Evolutionary conservation across 305 asterid species (phyloP).

Genomic region (Fraxinus dipetala): DNA sequence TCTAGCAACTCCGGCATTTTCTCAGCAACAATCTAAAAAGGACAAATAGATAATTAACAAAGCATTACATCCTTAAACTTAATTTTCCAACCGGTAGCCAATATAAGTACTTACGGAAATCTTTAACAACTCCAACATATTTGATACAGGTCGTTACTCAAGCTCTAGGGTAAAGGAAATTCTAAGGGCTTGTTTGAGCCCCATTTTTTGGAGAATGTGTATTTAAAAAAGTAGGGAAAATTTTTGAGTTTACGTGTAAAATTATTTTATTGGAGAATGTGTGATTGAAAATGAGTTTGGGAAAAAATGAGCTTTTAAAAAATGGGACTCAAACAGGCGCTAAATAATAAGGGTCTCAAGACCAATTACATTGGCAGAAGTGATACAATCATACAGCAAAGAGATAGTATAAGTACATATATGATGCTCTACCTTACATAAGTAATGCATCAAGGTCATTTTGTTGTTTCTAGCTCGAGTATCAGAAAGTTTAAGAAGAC

Average conservation of each 20-base stretch:
- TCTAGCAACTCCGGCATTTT: conserved; percentile 90
- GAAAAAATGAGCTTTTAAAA: neutral
- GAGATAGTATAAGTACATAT: conserved; percentile 4
- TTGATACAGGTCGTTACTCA: neutral
- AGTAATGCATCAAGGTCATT: conserved; percentile 97
- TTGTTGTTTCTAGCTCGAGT: conserved; percentile 98
- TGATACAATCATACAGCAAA: neutral
- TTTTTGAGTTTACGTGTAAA: too few species aligned
- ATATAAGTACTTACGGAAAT: conserved; percentile 7
- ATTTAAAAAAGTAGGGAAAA: neutral
- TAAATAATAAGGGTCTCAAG: neutral
- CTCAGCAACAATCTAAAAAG: conserved; percentile 69
- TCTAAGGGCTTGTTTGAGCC: neutral
- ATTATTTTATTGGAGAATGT: too few species aligned
- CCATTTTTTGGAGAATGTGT: neutral
- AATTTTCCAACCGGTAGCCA: neutral
- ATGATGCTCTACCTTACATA: conserved; percentile 69
- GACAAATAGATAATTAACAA: conserved; percentile 20
- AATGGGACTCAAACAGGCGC: neutral
- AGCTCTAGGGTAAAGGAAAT: neutral
- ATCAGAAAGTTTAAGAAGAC: conserved; percentile 97
- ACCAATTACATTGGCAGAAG: conserved; percentile 5
- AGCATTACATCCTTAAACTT: conserved; percentile 5
- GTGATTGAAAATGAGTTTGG: neutral
- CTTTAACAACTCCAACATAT: neutral